These are phyloP conservation scores for Atkinsonella texensis DNA, from an alignment of 2,329 filamentous ascomycete genomes.

Conservation along the genomic window DNA sequence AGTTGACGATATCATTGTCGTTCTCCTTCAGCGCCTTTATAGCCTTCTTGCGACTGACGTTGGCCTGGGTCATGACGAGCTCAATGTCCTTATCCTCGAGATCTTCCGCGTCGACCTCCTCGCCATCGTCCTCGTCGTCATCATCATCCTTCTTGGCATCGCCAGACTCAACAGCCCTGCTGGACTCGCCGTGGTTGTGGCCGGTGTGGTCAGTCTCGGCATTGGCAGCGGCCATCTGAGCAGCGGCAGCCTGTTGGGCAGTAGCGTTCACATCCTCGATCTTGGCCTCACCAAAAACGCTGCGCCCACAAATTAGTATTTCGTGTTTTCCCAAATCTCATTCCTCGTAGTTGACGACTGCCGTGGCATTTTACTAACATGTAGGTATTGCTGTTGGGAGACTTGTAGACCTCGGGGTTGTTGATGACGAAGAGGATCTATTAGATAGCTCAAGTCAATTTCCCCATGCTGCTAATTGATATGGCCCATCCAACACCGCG, in stretches of 20 bases:
- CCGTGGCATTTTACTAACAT: constrained; percentile 55
- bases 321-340: background rate
- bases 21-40: constrained; percentile 98
- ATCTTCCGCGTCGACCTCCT: constrained; percentile 89
- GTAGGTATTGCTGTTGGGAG: constrained; percentile 97
- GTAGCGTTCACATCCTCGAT: constrained; percentile 99
- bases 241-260: constrained; percentile 78
- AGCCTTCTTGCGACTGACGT: constrained; percentile 93
- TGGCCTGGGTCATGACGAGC: constrained; percentile 96
- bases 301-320: constrained; percentile 23
- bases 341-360: background rate
- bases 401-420: constrained; percentile 99
- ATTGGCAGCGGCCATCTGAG: constrained; percentile 71
- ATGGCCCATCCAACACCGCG: background rate
- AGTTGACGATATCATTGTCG: constrained; percentile 99
- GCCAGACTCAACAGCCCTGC: constrained; percentile 47
- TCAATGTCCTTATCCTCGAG: constrained; percentile 99
- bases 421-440: constrained; percentile 99
- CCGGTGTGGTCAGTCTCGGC: constrained; percentile 56
- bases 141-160: constrained; percentile 68
- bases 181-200: constrained; percentile 59
- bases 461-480: constrained; percentile 4
- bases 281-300: constrained; percentile 99
- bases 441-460: constrained; percentile 14
- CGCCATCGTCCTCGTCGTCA: constrained; percentile 80